Evolutionary conservation across 257 asterid genomes (phyloP).

Genomic region (Fraxinus quadrangulata): DNA sequence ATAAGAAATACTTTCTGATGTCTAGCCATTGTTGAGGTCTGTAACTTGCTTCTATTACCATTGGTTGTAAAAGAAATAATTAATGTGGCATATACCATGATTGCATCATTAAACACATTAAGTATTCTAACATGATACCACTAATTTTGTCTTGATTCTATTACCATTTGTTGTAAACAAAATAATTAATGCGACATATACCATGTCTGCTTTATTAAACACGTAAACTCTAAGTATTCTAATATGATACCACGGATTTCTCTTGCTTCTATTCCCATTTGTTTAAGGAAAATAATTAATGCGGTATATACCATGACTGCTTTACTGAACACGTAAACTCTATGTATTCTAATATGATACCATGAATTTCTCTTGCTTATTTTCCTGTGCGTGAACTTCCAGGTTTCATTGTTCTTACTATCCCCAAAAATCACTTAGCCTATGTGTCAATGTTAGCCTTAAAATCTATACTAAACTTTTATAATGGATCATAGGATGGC

Average conservation of each 20-base stretch:
- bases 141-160: not conserved
- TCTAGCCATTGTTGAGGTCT: constrained; percentile 2
- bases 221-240: not conserved
- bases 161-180: not conserved
- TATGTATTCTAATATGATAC: not conserved
- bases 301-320: not conserved
- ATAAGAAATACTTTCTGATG: constrained; percentile 17
- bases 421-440: not conserved
- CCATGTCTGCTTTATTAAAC: not conserved
- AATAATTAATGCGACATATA: not conserved
- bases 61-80: not conserved
- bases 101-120: not conserved
- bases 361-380: not conserved
- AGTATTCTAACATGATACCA: not conserved
- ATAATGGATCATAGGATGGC: constrained; percentile 65
- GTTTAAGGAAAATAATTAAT: not conserved
- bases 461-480: not conserved
- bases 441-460: not conserved
- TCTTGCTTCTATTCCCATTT: not conserved
- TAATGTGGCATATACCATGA: not conserved
- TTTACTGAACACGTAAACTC: no score
- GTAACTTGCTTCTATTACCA: not conserved
- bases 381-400: not conserved
- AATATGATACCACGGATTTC: not conserved
- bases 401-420: not conserved